Base-by-base conservation (phyloP, 2,329 filamentous ascomycete species). In the Pestalotiopsis sp. region DNA sequence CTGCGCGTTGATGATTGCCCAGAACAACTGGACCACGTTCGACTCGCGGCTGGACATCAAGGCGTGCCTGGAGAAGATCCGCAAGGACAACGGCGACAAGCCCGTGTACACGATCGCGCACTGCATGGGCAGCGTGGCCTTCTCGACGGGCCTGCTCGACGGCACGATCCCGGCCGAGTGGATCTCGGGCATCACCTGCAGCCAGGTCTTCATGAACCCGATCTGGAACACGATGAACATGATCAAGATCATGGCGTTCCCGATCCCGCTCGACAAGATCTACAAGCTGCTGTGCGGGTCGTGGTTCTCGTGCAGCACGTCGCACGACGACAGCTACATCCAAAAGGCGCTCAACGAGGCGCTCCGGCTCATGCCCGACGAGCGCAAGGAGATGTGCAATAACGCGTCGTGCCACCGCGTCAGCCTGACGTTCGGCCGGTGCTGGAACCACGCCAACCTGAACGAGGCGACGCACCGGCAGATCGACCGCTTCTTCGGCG, bases 381-480 rank as follows among this genome's bases (percentile, higher is more conserved):
- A 79, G 12, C 79, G 83, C 9, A 77, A 79, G 31, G 90, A 92
- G 78, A 82, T 89, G 2, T 92, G 90, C 80, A 87, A 83, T 75
- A 90, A 85, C 70, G 86, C 87, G 2, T 83, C 83, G 65, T 92
- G 90, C 79, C 90, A 91, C 78, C 85, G 90, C 17, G 82, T 83
- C 66, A 84, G 84, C 4, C 79, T 92, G 27, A 84, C 88, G 14
- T 92, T 91, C 72, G 90, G 89, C 45, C 85, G 87, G 70, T 87
- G 84, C 78, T 92, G 89, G 89, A 89, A 85, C 74, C 90, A 92
- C 77, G 76, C 73, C 3, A 91, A 92, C 76, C 83, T 92, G 38
- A 91, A 91, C 79, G 87, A 88, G 78, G 88, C 86, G 3, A 92
- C 90, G 2, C 90, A 92, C 77, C 79, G 84, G 0, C 85, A 90